These are phyloP conservation scores for Lachancea dasiensis DNA, from an alignment of 805 yeast species.

Conservation along the genomic window DNA sequence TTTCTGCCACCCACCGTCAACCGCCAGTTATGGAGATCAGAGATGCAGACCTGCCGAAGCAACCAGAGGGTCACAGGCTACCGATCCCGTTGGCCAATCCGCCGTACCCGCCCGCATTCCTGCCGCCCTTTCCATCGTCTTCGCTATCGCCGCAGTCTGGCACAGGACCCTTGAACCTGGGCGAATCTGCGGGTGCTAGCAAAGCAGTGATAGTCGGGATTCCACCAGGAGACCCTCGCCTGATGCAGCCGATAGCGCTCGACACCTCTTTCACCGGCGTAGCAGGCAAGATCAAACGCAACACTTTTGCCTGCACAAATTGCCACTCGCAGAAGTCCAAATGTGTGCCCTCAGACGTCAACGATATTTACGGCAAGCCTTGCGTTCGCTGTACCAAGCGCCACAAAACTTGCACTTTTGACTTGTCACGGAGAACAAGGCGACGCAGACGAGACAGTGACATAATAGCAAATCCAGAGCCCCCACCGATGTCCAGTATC, in stretches of 20 bases:
- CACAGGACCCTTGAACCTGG: constrained; percentile 3
- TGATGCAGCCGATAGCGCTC: constrained; percentile 18
- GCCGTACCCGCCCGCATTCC: no score
- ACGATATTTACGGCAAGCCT: constrained; percentile 50
- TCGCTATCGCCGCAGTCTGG: no score
- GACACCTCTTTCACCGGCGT: constrained; percentile 11
- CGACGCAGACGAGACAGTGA: constrained; percentile 12
- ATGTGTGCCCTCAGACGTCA: constrained; percentile 58
- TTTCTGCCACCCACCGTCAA: no score
- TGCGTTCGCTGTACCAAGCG: constrained; percentile 71
- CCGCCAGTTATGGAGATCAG: no score
- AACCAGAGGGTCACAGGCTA: no score
- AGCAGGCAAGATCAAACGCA: constrained; percentile 27
- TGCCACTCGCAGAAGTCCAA: constrained; percentile 82
- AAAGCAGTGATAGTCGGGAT: constrained; percentile 22
- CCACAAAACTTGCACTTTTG: constrained; percentile 60
- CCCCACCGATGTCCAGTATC: no score
- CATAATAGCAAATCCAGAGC: background rate
- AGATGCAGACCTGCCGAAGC: no score
- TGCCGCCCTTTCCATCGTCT: no score
- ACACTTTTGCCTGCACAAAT: constrained; percentile 32
- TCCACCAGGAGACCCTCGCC: constrained; percentile 21
- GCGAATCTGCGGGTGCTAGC: no score
- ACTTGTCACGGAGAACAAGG: constrained; percentile 53
- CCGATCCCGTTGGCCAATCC: no score